Evolutionary conservation across 2,329 filamentous ascomycete species (phyloP), one percentile per base, ranked within the genome.

Genomic region (Orbilia oligospora): DNA sequence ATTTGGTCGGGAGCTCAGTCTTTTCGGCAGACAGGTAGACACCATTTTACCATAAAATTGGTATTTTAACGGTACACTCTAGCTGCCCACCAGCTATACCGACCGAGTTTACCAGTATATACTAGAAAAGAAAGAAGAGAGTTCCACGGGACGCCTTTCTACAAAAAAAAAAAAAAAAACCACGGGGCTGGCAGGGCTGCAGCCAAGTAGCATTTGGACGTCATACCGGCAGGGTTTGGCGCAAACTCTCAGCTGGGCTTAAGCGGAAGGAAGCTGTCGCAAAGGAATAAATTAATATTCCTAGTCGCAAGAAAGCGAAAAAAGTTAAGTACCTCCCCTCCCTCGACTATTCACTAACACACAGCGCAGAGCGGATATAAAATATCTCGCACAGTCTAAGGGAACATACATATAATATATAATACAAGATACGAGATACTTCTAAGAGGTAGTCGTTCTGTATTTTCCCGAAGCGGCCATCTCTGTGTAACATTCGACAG

Each of bases 401-500:
- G n/a, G n/a, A n/a, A n/a, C n/a, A n/a, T n/a, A n/a, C n/a, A n/a
- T n/a, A n/a, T n/a, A n/a, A n/a, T n/a, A n/a, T n/a, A n/a, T n/a
- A n/a, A n/a, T n/a, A n/a, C n/a, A n/a, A n/a, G n/a, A n/a, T n/a
- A n/a, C n/a, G n/a, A n/a, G n/a, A n/a, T n/a, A n/a, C n/a, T n/a
- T n/a, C n/a, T n/a, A n/a, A n/a, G n/a, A n/a, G n/a, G n/a, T n/a
- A n/a, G n/a, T n/a, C n/a, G n/a, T 20, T 46, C 44, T 3, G 20
- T 46, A 46, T 41, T 41, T 61, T 61, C 56, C 56, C 20, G 49
- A 65, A 65, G 61, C 61, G 46, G 61, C 61, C 10, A 27, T 22
- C 44, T 14, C 22, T 73, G 70, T 73, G 63, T 73, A 73, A 73
- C 70, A n/a, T 63, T 66, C 53, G 53, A 58, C 53, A n/a, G 10